Percentiles rank a stretch among this genome's conserved stretches.
Conservation (phyloP, 257 asterid species). For the Primulina tabacum region DNA sequence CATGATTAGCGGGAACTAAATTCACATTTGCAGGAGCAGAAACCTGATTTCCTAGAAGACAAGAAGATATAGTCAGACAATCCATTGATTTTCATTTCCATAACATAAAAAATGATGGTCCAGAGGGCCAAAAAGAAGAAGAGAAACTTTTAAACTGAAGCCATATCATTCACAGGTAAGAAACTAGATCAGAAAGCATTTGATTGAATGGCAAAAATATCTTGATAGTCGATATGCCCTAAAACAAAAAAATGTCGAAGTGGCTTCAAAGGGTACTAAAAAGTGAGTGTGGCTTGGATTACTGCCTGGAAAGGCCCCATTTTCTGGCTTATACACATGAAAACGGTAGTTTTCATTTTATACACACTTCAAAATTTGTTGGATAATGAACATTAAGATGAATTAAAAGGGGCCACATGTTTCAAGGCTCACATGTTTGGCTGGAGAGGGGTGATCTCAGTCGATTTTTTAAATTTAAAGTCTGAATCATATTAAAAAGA, state of each 20-base stretch:
- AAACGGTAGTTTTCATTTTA: too few species aligned
- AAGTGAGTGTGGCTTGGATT: background rate
- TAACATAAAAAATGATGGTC: constrained; percentile 1
- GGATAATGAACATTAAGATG: too few species aligned
- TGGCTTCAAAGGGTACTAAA: constrained; percentile 8
- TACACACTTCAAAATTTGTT: too few species aligned
- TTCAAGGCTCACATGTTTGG: too few species aligned
- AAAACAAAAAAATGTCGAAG: background rate
- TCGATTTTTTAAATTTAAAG: background rate
- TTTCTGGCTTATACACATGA: too few species aligned
- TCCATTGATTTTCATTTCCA: constrained; percentile 5
- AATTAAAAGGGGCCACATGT: too few species aligned
- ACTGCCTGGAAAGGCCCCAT: background rate
- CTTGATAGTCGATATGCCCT: background rate
- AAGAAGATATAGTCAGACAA: constrained; percentile 15
- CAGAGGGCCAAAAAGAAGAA: constrained; percentile 11
- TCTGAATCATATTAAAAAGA: background rate
- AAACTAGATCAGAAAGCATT: background rate
- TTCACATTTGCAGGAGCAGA: constrained; percentile 38
- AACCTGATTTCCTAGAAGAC: constrained; percentile 44
- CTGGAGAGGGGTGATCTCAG: too few species aligned
- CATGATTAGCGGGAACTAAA: constrained; percentile 30
- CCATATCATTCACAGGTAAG: background rate
- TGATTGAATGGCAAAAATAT: constrained; percentile 6
- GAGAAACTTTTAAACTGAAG: constrained; percentile 4